Base-by-base conservation (phyloP, 805 yeast species). In the Metschnikowia anglica region DNA sequence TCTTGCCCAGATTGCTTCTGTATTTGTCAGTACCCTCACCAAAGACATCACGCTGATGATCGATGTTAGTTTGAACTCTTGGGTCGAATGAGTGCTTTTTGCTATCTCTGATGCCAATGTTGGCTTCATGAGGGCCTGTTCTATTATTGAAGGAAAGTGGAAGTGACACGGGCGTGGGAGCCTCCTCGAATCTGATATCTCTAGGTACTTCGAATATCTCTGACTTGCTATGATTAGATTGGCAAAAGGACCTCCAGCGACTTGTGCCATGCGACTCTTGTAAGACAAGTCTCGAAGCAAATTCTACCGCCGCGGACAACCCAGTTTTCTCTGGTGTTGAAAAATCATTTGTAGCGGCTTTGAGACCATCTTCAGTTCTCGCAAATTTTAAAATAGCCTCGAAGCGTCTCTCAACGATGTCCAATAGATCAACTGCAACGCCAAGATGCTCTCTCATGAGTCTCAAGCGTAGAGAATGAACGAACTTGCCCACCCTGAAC, bases 391-490 rank as follows among this genome's bases (percentile, higher is more conserved):
- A 80, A 47, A 77, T 70, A 37, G 68, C 66, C 13, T 63, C 58
- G 41, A 86, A 83, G 52, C 85, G 74, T 52, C 90, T 73, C 58
- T 89, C 97, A 24, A 88, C 85, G 33, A 85, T 64, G 43, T 90
- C 97, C 19, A 89, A 64, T 12, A 83, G 70, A 63, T 90, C 97
- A 32, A 89, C 93, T 61, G 89, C 95, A 41, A 95, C 83, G 19
- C 99, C 99, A 19, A 93, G 61, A 65, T 93, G 99, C 59, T 93
- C 99, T 51, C 99, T 77, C 99, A 93, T 93, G 38, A 95, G 72
- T 48, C 97, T 76, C 70, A 89, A 79, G 55, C 99, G 76, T 46
- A 93, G 67, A 2, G 93, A 83, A 61, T 88, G 95, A 0, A 98
- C 88, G 70, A 91, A 93, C 53, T 80, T 81, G 3, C 88, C 91